phyloP scores from a whole-genome alignment of 2,329 filamentous ascomycete genomes.

The Arthrinium puccinioides region DNA sequence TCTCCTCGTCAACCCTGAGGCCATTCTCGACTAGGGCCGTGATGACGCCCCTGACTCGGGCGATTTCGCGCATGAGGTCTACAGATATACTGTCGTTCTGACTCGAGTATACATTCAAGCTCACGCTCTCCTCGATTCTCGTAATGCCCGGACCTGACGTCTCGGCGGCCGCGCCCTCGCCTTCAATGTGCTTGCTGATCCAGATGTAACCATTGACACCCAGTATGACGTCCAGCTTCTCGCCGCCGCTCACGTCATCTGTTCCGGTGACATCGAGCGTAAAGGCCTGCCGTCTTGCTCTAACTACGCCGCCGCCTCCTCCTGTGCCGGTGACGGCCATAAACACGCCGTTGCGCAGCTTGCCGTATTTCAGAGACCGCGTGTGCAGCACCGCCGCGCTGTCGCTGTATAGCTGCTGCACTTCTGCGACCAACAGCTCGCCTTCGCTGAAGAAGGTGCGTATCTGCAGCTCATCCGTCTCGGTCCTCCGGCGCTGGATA shows the following conservation, averaged over 20 bases:
- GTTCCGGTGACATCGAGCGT: constrained; percentile 51
- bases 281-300: constrained; percentile 81
- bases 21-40: constrained; percentile 75
- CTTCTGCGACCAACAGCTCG: constrained; percentile 88
- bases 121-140: constrained; percentile 80
- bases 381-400: constrained; percentile 86
- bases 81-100: constrained; percentile 82
- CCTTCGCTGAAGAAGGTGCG: constrained; percentile 95
- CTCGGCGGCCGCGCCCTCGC: constrained; percentile 37
- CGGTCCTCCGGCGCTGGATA: constrained; percentile 82
- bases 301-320: constrained; percentile 77
- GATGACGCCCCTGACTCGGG: constrained; percentile 74
- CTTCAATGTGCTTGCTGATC: constrained; percentile 78
- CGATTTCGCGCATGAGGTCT: constrained; percentile 80
- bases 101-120: constrained; percentile 81
- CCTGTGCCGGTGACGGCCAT: constrained; percentile 74
- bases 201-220: constrained; percentile 97
- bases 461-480: constrained; percentile 95
- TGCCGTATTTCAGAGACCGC: constrained; percentile 85
- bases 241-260: constrained; percentile 33
- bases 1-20: constrained; percentile 82
- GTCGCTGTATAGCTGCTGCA: constrained; percentile 82
- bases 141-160: constrained; percentile 59
- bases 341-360: constrained; percentile 89
- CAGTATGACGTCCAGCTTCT: constrained; percentile 75